These are phyloP conservation scores for Candida nitratophila DNA, from an alignment of 805 yeast species.

Conservation along the genomic window DNA sequence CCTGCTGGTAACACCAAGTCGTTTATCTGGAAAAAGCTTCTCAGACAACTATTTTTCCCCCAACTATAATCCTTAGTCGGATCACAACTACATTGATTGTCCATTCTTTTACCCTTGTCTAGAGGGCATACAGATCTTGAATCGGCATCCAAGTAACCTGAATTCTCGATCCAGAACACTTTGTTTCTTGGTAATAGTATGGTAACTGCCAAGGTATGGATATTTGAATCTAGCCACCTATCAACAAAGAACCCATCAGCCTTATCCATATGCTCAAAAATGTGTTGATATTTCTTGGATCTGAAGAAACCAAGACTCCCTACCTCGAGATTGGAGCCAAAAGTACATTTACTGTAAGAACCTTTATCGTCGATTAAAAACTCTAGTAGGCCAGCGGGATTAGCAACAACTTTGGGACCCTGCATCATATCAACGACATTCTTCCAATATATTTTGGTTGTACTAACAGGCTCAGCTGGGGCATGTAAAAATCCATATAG, in stretches of 20 bases:
- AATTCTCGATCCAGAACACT: conserved; percentile 45
- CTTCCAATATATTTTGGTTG: conserved; percentile 29
- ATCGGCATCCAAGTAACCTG: conserved; percentile 13
- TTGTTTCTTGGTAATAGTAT: conserved; percentile 35
- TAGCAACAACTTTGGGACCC: conserved; percentile 31
- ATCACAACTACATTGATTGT: conserved; percentile 18
- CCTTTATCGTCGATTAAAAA: conserved; percentile 32
- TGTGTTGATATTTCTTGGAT: conserved; percentile 35
- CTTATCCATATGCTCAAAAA: conserved; percentile 38
- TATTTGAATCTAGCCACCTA: conserved; percentile 52
- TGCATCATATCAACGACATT: conserved; percentile 36
- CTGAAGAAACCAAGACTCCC: conserved; percentile 45
- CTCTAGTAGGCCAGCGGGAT: conserved; percentile 32
- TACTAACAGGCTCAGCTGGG: conserved; percentile 16
- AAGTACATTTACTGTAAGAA: conserved; percentile 44
- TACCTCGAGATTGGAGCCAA: conserved; percentile 55
- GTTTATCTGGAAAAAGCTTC: conserved; percentile 27
- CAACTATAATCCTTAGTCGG: conserved; percentile 31
- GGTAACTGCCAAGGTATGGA: conserved; percentile 32
- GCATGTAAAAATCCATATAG: conserved; percentile 37
- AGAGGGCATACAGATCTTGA: conserved; percentile 15
- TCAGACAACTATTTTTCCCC: conserved; percentile 41
- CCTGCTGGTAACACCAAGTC: conserved; percentile 12
- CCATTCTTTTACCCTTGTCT: conserved; percentile 6
- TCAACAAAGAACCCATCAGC: conserved; percentile 51